A percentile compares a stretch with the other conserved stretches of the same genome.
Evolutionary conservation across 176 grass and related monocot genomes (phyloP).

Genomic region (Oryza longistaminata): DNA sequence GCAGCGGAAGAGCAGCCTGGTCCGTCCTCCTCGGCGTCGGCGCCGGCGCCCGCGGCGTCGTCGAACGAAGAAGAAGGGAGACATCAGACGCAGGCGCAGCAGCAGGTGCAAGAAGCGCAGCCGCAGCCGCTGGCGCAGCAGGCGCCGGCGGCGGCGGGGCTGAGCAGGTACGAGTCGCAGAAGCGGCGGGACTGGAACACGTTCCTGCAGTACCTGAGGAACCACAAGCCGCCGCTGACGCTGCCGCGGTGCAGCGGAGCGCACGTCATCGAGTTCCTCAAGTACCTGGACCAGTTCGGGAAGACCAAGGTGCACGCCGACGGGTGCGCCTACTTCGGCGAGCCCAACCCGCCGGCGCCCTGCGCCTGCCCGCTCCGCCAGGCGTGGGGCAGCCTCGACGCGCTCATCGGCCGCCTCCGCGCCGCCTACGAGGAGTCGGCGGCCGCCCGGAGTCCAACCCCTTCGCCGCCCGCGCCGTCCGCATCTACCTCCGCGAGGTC

Average conservation of each 20-base stretch:
- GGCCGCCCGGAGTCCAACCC: slow-evolving; percentile 83
- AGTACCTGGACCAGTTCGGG: slow-evolving; percentile 89
- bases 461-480: slow-evolving; percentile 66
- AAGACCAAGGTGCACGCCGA: slow-evolving; percentile 93
- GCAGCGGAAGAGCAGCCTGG: slow-evolving; percentile 25
- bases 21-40: not conserved
- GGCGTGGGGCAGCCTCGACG: slow-evolving; percentile 94
- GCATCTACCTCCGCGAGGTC: slow-evolving; percentile 83
- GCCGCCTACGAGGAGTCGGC: slow-evolving; percentile 89
- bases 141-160: not conserved
- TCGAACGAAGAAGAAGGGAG: not conserved
- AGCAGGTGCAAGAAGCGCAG: not conserved
- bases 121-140: slow-evolving; percentile 46
- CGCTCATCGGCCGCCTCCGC: slow-evolving; percentile 85
- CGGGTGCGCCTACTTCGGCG: slow-evolving; percentile 71
- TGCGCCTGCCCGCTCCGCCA: slow-evolving; percentile 73
- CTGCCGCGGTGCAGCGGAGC: slow-evolving; percentile 70
- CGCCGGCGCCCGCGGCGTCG: too few relatives aligned
- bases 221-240: slow-evolving; percentile 84
- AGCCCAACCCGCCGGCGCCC: slow-evolving; percentile 59
- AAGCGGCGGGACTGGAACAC: slow-evolving; percentile 97
- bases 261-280: slow-evolving; percentile 87
- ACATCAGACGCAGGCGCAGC: slow-evolving; percentile 15
- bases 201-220: slow-evolving; percentile 86
- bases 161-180: slow-evolving; percentile 91